phyloP scores from a whole-genome alignment of 805 yeast genomes.

The Lipomyces starkeyi region DNA sequence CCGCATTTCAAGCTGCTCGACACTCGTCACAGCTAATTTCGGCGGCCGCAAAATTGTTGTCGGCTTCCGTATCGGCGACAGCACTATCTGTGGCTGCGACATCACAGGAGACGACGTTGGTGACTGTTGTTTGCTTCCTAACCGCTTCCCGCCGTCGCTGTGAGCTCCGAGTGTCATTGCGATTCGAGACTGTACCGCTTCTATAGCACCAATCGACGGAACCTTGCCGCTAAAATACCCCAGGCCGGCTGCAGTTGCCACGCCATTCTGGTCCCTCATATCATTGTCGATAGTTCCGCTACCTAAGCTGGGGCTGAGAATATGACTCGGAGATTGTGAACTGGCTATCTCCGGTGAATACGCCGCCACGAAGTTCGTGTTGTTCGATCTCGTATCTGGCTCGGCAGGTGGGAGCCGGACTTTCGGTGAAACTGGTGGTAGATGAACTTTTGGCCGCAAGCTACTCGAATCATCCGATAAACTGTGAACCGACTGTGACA shows the following conservation, averaged over 20 bases:
- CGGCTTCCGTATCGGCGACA: conserved; percentile 12
- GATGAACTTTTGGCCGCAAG: conserved; percentile 33
- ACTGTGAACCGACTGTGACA: conserved; percentile 31
- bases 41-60: conserved; percentile 4
- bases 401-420: conserved; percentile 4
- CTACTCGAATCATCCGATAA: conserved; percentile 30
- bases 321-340: conserved; percentile 7
- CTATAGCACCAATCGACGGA: conserved; percentile 34
- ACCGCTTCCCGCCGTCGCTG: conserved; percentile 8
- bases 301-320: conserved; percentile 17
- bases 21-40: neutral
- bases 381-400: neutral
- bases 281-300: conserved; percentile 10
- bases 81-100: neutral
- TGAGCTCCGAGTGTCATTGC: conserved; percentile 31
- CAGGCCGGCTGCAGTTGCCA: neutral
- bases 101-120: conserved; percentile 3
- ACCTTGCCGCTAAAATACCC: conserved; percentile 24
- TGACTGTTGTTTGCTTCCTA: conserved; percentile 4
- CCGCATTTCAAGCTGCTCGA: neutral
- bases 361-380: conserved; percentile 5
- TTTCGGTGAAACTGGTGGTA: conserved; percentile 23
- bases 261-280: conserved; percentile 9
- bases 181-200: conserved; percentile 35
- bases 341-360: conserved; percentile 3